Base-by-base conservation (phyloP, 495 filamentous ascomycete genomes). In the Wilcoxina mikolae region DNA sequence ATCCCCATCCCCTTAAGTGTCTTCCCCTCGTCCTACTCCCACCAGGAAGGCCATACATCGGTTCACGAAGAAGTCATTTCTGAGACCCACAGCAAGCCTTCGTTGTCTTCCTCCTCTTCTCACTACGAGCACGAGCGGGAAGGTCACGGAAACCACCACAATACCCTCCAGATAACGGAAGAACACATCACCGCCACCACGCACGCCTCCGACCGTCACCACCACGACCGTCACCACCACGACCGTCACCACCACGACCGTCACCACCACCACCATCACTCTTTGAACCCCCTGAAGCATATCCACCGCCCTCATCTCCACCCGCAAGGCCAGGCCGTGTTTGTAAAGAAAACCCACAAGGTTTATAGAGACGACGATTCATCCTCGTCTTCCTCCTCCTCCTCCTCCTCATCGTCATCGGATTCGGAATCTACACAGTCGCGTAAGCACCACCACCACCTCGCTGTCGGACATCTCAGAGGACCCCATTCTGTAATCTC, bases 1-100 rank as follows among this genome's bases (percentile, higher is more conserved):
- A 86, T 96, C 72, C 90, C 90, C 74, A 93, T 96, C 73, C 90
- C 90, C 72, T 90, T 95, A 81, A 94, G 88, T 82, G 83, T 95
- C 82, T 95, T 96, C 83, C 90, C 90, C 76, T 94, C 87, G 70
- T 85, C 90, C 71, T 96, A 95, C 79, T 81, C 72, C 79, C 74
- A 76, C 81, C 76, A 80, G 81, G 73, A 42, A 41, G 76, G 78
- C 76, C 71, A 81, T 73, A 69, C 69, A 58, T 70, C 72, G 69
- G 82, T 89, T 81, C 85, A 95, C 79, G 82, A 84, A 73, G 82
- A 91, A 73, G 80, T 82, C 74, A 81, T 87, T 70, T 83, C 87
- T 76, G 66, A 69, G 62, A 76, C 72, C 66, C 69, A 71, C 67
- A 63, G 53, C 64, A 67, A 75, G 78, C 84, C 78, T 78, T 38